phyloP scores from a whole-genome alignment of 768 basidiomycete species.

The Baorangia bicolor region DNA sequence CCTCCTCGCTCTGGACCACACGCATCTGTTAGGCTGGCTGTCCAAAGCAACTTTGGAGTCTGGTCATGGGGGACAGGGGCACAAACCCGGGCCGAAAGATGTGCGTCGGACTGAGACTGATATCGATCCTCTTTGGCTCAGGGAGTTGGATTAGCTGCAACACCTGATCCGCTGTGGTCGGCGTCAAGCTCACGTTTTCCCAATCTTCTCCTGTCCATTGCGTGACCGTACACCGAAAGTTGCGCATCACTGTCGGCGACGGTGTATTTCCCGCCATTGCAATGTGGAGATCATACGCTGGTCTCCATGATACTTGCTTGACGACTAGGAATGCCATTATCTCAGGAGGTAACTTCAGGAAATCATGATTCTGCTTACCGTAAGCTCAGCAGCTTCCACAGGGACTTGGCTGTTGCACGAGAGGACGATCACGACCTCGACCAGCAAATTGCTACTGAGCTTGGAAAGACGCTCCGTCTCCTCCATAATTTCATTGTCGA shows the following conservation, averaged over 20 bases:
- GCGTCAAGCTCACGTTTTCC: slow-evolving; percentile 23
- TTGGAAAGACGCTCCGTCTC: slow-evolving; percentile 10
- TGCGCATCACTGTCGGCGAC: slow-evolving; percentile 15
- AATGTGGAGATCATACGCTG: slow-evolving; percentile 20
- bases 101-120: slow-evolving; percentile 5
- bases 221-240: slow-evolving; percentile 30
- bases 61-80: too few relatives aligned
- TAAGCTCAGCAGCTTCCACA: slow-evolving; percentile 14
- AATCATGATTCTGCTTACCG: slow-evolving; percentile 3
- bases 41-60: too few relatives aligned
- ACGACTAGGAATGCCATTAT: slow-evolving; percentile 7
- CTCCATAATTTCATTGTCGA: slow-evolving; percentile 8
- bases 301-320: slow-evolving; percentile 16
- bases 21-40: too few relatives aligned
- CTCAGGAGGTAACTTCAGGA: not conserved
- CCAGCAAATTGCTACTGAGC: not conserved
- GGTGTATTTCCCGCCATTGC: slow-evolving; percentile 10
- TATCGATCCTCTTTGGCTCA: slow-evolving; percentile 19
- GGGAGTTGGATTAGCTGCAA: slow-evolving; percentile 21
- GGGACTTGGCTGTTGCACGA: not conserved
- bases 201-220: slow-evolving; percentile 35
- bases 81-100: too few relatives aligned
- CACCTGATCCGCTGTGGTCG: slow-evolving; percentile 26
- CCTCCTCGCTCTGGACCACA: too few relatives aligned
- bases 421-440: slow-evolving; percentile 10